A percentile compares a stretch with the other conserved stretches of the same genome.
Conservation (phyloP, 345 rosid genomes). For the Brassica incana region DNA sequence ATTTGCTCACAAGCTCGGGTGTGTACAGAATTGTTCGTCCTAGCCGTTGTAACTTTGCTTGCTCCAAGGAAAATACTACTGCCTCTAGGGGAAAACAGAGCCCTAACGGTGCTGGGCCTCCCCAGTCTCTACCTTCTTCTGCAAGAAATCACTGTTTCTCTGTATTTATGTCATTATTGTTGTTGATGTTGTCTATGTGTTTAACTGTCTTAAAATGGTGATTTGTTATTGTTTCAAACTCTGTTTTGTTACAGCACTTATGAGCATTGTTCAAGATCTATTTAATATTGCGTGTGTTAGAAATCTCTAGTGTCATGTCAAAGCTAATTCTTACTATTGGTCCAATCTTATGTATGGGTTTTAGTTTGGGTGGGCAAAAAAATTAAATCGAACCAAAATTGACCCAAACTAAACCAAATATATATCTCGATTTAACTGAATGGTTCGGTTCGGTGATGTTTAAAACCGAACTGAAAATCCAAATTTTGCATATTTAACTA, state of each 20-base stretch:
- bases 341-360: not conserved
- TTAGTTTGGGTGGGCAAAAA: not conserved
- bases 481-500: not conserved
- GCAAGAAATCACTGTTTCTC: conserved; percentile 41
- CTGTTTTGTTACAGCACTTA: conserved; percentile 9
- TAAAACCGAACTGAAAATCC: not conserved
- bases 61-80: conserved; percentile 70
- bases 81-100: conserved; percentile 39
- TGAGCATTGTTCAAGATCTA: not conserved
- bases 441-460: not conserved
- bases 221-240: conserved; percentile 20
- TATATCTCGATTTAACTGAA: not conserved
- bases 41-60: conserved; percentile 76
- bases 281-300: not conserved
- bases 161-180: conserved; percentile 20
- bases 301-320: not conserved
- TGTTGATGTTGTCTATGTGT: conserved; percentile 13
- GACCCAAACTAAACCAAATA: not conserved
- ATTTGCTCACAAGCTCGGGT: conserved; percentile 64
- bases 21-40: conserved; percentile 85
- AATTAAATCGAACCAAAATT: not conserved
- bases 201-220: conserved; percentile 4
- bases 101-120: conserved; percentile 42
- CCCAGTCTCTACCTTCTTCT: conserved; percentile 41
- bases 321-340: not conserved